Percentiles rank a stretch among this genome's conserved stretches.
Evolutionary conservation across 306 rosid genomes (phyloP).

Genomic region (Delonix regia): DNA sequence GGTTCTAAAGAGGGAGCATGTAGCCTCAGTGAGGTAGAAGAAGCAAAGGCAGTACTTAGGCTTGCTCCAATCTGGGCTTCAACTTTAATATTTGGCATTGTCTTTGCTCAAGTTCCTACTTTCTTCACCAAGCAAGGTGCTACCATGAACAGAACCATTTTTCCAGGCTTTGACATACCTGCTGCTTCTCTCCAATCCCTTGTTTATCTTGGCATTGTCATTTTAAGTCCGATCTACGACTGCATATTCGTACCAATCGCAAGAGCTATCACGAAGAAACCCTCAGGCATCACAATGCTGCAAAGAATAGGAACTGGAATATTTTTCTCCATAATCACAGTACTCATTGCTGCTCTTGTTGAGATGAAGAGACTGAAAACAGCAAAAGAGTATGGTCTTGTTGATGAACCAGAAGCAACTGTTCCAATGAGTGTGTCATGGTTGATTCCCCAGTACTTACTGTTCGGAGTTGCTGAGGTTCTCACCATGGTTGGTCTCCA

Average conservation of each 20-base stretch:
- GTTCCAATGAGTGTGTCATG: constrained; percentile 76
- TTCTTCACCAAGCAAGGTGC: constrained; percentile 35
- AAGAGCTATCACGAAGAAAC: constrained; percentile 54
- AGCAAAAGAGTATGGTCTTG: constrained; percentile 52
- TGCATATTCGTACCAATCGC: constrained; percentile 33
- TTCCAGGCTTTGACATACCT: constrained; percentile 56
- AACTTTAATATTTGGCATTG: constrained; percentile 13
- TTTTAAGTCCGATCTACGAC: background rate
- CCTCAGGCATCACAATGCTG: constrained; percentile 10
- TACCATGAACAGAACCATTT: constrained; percentile 1
- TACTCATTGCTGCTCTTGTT: constrained; percentile 59
- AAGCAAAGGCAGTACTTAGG: constrained; percentile 51
- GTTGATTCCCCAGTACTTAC: constrained; percentile 62
- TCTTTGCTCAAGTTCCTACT: constrained; percentile 43
- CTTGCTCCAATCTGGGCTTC: constrained; percentile 52
- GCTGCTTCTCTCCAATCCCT: constrained; percentile 67
- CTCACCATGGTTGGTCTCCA: constrained; percentile 73
- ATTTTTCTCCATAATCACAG: constrained; percentile 45
- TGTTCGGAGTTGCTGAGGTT: constrained; percentile 53
- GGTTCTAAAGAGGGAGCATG: background rate
- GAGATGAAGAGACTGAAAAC: constrained; percentile 60
- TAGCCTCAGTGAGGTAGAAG: constrained; percentile 42
- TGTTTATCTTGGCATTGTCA: background rate
- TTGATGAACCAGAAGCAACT: constrained; percentile 54
- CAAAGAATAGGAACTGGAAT: constrained; percentile 38